Evolutionary conservation across 805 yeast genomes (phyloP), one percentile per base, ranked within the genome.

Genomic region (Saturnispora mendoncae): DNA sequence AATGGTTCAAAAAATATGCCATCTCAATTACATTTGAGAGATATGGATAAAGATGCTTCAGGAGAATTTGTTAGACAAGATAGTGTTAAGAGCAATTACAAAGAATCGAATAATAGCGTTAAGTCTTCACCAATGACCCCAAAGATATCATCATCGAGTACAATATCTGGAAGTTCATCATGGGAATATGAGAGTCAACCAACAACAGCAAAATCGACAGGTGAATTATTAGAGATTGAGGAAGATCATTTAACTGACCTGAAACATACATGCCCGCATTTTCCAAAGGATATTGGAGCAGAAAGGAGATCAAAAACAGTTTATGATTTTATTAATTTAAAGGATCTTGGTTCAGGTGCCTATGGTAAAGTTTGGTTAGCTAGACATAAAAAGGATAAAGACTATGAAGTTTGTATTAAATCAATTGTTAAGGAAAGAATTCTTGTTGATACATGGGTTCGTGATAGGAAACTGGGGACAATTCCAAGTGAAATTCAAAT

Each of bases 401-500:
- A 62, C 2, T 80, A 84, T 57, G 73, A 69, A 46, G 80, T 86
- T 31, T 84, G 92, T 14, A 75, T 88, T 44, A 92, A 92, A 60
- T 78, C 94, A 51, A 92, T 92, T 38, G 83, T 84, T 56, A 92
- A 92, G 54, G 95, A 86, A 51, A 72, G 95, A 44, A 92, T 92
- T 52, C 67, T 92, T 53, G 96, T 92, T 9, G 98, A 92, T 58
- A 87, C 97, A 0, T 92, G 98, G 98, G 95, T 87, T 2, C 70
- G 97, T 42, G 97, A 92, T 60, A 74, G 95, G 20, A 74, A 73
- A 46, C 65, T 92, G 32, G 98, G 98, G 5, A 88, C 96, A 0
- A 82, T 92, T 28, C 97, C 97, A 2, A 79, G 90, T n/a, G 98
- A 92, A 60, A 92, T 92, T 49, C 94, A 87, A 58, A 79, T 92